These are phyloP conservation scores for Aspergillus hortae DNA, from an alignment of 2,329 filamentous ascomycete genomes.

Conservation along the genomic window DNA sequence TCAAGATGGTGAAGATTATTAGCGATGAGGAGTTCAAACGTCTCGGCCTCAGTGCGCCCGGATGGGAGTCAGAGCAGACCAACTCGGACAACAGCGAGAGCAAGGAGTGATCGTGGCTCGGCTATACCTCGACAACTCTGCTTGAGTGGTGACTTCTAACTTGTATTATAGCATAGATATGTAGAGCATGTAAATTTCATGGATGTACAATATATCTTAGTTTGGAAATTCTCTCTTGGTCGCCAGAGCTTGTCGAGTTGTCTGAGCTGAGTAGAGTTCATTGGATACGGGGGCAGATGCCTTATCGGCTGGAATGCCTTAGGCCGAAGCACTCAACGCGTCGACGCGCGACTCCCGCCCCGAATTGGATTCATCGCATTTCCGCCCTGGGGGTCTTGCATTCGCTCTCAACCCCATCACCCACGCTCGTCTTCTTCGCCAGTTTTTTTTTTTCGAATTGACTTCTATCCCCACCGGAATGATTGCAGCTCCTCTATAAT, in stretches of 20 bases:
- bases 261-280: too few species aligned
- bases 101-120: not conserved
- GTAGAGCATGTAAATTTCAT: not conserved
- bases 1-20: conserved; percentile 55
- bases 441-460: not conserved
- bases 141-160: not conserved
- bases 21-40: conserved; percentile 51
- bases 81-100: not conserved
- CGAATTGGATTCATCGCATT: conserved; percentile 11
- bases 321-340: conserved; percentile 35
- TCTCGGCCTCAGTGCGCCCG: conserved; percentile 46
- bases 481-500: not conserved
- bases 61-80: conserved; percentile 42
- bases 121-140: not conserved
- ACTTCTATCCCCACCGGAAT: not conserved
- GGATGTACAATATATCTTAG: not conserved
- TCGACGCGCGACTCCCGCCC: conserved; percentile 30
- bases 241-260: not conserved
- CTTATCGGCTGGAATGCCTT: not conserved
- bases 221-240: not conserved
- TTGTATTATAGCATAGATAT: not conserved
- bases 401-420: not conserved
- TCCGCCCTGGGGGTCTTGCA: not conserved
- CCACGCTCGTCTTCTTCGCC: not conserved
- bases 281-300: not conserved